A percentile compares a stretch with the other conserved stretches of the same genome.
phyloP scores from a whole-genome alignment of 257 asterid species.

The Solanum chilense region DNA sequence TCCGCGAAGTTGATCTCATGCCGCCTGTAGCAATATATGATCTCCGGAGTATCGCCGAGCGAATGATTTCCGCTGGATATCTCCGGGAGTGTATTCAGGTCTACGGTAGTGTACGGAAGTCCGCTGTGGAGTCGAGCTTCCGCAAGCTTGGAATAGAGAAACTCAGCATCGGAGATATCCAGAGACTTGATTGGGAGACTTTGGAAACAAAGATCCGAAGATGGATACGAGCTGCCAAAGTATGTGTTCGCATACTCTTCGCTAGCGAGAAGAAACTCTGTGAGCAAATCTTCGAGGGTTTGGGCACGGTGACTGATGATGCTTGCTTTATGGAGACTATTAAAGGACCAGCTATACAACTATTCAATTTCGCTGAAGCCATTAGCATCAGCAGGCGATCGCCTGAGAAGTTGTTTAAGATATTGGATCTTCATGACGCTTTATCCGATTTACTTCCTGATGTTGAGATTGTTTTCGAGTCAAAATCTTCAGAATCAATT shows the following conservation, averaged over 20 bases:
- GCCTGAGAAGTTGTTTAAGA: constrained; percentile 38
- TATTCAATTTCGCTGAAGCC: constrained; percentile 37
- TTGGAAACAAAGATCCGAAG: constrained; percentile 24
- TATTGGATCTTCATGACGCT: constrained; percentile 32
- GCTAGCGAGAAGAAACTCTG: constrained; percentile 31
- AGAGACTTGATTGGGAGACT: constrained; percentile 28
- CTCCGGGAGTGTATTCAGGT: constrained; percentile 24
- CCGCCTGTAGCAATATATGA: constrained; percentile 15
- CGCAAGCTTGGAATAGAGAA: constrained; percentile 23
- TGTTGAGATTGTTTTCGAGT: constrained; percentile 22
- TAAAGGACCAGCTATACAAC: constrained; percentile 23
- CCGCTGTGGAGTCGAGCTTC: constrained; percentile 18
- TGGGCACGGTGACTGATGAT: constrained; percentile 19
- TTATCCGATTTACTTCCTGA: constrained; percentile 17
- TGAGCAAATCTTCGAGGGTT: constrained; percentile 22
- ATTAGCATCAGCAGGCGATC: constrained; percentile 27
- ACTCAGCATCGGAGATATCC: constrained; percentile 29
- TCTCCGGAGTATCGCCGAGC: constrained; percentile 25
- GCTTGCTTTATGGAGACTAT: constrained; percentile 30
- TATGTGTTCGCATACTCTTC: constrained; percentile 21
- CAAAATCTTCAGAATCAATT: constrained; percentile 19
- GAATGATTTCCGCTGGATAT: constrained; percentile 24
- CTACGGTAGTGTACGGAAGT: constrained; percentile 31
- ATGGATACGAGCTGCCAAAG: constrained; percentile 29
- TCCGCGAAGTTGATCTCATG: constrained; percentile 14